phyloP scores from a whole-genome alignment of 2,329 filamentous ascomycete species.

The Bertia moriformis region DNA sequence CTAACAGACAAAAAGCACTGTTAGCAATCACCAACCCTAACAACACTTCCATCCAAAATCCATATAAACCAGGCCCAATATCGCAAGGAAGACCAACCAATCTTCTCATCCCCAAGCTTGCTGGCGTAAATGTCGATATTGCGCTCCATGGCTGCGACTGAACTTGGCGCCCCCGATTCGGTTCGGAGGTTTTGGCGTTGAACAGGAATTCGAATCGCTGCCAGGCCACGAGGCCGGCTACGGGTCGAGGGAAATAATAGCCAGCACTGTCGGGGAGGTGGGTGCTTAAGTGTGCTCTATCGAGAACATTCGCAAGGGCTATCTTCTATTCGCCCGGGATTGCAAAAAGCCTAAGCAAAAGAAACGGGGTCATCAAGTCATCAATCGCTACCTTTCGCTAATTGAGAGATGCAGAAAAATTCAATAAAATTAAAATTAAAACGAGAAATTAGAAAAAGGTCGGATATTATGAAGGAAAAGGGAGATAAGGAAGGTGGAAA shows the following conservation, averaged over 20 bases:
- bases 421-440: too few relatives aligned
- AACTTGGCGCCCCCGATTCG: too few relatives aligned
- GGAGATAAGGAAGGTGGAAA: neutral
- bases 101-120: conserved; percentile 1
- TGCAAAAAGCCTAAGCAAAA: conserved; percentile 8
- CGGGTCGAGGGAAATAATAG: neutral
- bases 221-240: conserved; percentile 21
- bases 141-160: conserved; percentile 4
- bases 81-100: neutral
- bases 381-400: conserved; percentile 8
- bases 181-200: conserved; percentile 8
- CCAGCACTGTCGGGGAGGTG: too few relatives aligned
- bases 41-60: neutral
- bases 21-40: neutral
- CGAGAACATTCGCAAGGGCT: too few relatives aligned
- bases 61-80: neutral
- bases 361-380: conserved; percentile 14
- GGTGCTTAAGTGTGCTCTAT: too few relatives aligned
- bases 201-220: conserved; percentile 11
- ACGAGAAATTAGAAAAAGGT: too few relatives aligned
- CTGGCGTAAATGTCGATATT: conserved; percentile 1
- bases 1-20: neutral
- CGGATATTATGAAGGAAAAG: neutral
- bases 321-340: conserved; percentile 10
- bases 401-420: conserved; percentile 4